A percentile compares a stretch with the other conserved stretches of the same genome.
These are phyloP conservation scores for Aspergillus ochraceoroseus DNA, from an alignment of 2,329 filamentous ascomycete species.

Conservation along the genomic window DNA sequence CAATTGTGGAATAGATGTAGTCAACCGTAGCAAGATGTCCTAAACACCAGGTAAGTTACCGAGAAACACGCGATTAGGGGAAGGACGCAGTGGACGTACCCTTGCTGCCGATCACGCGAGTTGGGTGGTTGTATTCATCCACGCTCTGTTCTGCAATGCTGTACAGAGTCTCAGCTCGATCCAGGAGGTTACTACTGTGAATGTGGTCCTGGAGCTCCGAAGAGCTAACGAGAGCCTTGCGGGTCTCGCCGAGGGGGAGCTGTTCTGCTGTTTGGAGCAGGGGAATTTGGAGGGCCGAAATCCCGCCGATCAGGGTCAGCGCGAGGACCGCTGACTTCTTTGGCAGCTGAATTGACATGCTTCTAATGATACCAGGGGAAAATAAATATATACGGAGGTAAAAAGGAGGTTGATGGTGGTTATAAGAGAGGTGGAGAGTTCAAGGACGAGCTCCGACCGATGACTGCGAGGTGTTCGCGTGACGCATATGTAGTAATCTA, in stretches of 20 bases:
- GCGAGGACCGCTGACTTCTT: slow-evolving; percentile 9
- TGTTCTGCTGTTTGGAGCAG: slow-evolving; percentile 4
- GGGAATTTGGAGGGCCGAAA: slow-evolving; percentile 10
- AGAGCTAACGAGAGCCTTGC: slow-evolving; percentile 46
- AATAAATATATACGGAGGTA: no score
- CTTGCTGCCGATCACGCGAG: slow-evolving; percentile 64
- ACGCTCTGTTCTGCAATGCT: slow-evolving; percentile 56
- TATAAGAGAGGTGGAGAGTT: no score
- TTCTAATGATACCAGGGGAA: no score
- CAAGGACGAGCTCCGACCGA: no score
- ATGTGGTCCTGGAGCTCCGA: slow-evolving; percentile 46
- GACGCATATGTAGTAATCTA: no score
- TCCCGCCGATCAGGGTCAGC: slow-evolving; percentile 11
- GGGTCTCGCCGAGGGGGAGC: slow-evolving; percentile 1
- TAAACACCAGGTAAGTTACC: slow-evolving; percentile 5
- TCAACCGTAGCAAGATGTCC: slow-evolving; percentile 59
- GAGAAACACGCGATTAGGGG: not conserved
- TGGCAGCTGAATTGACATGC: not conserved
- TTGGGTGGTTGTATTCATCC: slow-evolving; percentile 62
- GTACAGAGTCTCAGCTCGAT: slow-evolving; percentile 58
- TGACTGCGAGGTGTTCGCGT: no score
- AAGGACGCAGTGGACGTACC: slow-evolving; percentile 40
- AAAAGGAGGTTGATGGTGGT: no score
- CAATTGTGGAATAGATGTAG: slow-evolving; percentile 56
- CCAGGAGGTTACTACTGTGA: slow-evolving; percentile 51